A percentile compares a stretch with the other conserved stretches of the same genome.
phyloP scores from a whole-genome alignment of 495 filamentous ascomycete genomes.

The Daldinia decipiens region DNA sequence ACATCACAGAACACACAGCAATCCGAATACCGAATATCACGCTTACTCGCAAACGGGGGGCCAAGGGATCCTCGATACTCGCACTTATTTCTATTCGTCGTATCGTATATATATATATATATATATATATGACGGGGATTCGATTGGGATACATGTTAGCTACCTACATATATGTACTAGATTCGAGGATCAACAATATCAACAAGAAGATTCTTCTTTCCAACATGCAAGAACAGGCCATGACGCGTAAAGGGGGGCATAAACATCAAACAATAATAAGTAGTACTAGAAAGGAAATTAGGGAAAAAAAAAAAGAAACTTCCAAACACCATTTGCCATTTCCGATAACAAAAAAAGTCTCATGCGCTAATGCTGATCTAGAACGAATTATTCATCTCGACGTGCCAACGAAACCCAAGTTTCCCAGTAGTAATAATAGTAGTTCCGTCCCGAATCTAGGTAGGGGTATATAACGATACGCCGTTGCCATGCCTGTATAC shows the following conservation, averaged over 20 bases:
- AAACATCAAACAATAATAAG: background rate
- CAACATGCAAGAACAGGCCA: slow-evolving; percentile 21
- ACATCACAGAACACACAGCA: background rate
- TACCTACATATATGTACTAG: slow-evolving; percentile 14
- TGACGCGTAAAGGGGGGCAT: slow-evolving; percentile 28
- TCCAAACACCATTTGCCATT: slow-evolving; percentile 30
- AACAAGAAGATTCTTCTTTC: slow-evolving; percentile 3
- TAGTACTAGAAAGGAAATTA: background rate
- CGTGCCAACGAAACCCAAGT: slow-evolving; percentile 27
- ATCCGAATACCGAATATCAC: background rate
- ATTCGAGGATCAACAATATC: slow-evolving; percentile 10
- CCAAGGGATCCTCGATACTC: background rate
- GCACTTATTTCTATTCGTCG: background rate
- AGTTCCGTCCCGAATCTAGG: slow-evolving; percentile 33
- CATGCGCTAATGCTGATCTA: slow-evolving; percentile 42
- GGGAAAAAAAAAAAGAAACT: slow-evolving; percentile 4
- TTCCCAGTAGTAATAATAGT: slow-evolving; percentile 3
- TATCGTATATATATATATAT: slow-evolving; percentile 7
- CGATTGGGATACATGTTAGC: slow-evolving; percentile 3
- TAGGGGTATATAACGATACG: slow-evolving; percentile 41
- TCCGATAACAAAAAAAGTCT: slow-evolving; percentile 4
- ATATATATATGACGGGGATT: background rate
- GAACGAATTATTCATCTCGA: slow-evolving; percentile 27
- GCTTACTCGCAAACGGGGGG: background rate
- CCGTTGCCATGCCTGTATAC: slow-evolving; percentile 44